A percentile compares a stretch with the other conserved stretches of the same genome.
Conservation (phyloP, 176 grass and related monocot species). For the Tuctoria greenei region DNA sequence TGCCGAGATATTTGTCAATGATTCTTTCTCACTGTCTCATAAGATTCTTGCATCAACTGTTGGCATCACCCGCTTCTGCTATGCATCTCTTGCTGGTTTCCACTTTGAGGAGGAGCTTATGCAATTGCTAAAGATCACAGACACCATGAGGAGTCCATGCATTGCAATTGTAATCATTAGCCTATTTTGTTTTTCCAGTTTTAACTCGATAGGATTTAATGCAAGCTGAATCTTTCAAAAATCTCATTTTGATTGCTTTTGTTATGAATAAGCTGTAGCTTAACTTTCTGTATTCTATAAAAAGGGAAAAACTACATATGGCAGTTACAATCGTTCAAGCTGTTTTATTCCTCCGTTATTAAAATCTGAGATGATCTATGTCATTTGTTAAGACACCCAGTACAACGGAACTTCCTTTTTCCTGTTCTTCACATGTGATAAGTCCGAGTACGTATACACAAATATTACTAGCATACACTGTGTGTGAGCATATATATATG, state of each 20-base stretch:
- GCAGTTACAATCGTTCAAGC: background rate
- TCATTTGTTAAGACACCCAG: background rate
- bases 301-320: background rate
- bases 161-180: conserved; percentile 84
- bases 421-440: conserved; percentile 12
- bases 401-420: conserved; percentile 1
- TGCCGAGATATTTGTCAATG: conserved; percentile 72
- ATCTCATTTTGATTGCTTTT: conserved; percentile 9
- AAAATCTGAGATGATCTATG: conserved; percentile 22
- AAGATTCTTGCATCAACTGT: conserved; percentile 91
- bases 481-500: background rate
- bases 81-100: conserved; percentile 84
- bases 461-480: background rate
- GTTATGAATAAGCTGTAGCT: conserved; percentile 2
- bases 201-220: background rate
- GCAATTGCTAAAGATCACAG: conserved; percentile 62
- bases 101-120: conserved; percentile 76
- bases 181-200: conserved; percentile 26
- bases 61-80: conserved; percentile 79
- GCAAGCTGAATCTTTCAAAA: conserved; percentile 13
- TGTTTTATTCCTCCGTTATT: background rate
- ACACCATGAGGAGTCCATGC: conserved; percentile 62
- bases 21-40: conserved; percentile 87
- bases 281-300: background rate
- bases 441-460: background rate